phyloP scores from a whole-genome alignment of 2,329 filamentous ascomycete species.

The Fusarium chaquense region DNA sequence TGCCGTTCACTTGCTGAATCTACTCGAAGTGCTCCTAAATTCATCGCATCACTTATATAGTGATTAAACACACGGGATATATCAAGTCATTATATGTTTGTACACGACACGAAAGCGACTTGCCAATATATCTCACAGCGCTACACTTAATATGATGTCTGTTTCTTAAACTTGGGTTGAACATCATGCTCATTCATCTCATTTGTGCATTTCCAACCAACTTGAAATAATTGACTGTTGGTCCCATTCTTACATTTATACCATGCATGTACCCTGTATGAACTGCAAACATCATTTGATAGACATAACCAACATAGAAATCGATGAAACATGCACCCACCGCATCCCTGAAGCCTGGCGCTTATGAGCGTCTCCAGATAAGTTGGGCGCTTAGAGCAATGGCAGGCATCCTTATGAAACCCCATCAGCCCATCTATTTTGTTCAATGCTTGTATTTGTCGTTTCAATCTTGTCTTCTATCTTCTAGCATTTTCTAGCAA shows the following conservation, averaged over 20 bases:
- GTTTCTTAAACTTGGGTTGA: not conserved
- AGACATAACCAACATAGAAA: not conserved
- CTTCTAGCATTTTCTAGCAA: not conserved
- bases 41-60: not conserved
- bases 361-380: not conserved
- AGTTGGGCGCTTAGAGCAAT: slow-evolving; percentile 21
- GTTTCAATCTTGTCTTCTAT: not conserved
- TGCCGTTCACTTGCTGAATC: not conserved
- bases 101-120: fast-evolving
- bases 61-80: fast-evolving
- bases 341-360: not conserved
- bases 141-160: fast-evolving
- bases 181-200: too few relatives aligned
- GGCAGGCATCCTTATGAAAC: not conserved
- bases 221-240: not conserved
- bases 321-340: slow-evolving; percentile 5
- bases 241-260: not conserved
- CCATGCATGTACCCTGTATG: not conserved
- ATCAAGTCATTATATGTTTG: not conserved
- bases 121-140: fast-evolving
- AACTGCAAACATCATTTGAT: slow-evolving; percentile 1
- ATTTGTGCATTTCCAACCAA: not conserved
- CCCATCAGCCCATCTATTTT: not conserved
- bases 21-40: fast-evolving
- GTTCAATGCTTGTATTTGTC: not conserved